A percentile compares a stretch with the other conserved stretches of the same genome.
Evolutionary conservation across 495 filamentous ascomycete genomes (phyloP).

Genomic region (Lasiosphaeria hispida): DNA sequence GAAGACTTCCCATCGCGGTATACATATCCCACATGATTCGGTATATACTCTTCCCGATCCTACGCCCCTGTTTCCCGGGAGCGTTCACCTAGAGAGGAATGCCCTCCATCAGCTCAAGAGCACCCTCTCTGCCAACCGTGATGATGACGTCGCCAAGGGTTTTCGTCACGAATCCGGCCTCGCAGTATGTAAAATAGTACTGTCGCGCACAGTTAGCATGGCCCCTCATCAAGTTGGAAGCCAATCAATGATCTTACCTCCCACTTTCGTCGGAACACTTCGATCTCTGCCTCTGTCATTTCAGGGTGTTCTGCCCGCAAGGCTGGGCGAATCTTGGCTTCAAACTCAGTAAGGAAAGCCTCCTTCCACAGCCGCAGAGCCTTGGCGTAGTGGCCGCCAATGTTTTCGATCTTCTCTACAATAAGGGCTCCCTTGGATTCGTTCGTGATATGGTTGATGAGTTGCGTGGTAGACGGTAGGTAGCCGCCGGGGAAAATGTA

Average conservation of each 20-base stretch:
- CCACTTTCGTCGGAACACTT: conserved; percentile 69
- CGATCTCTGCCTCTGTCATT: conserved; percentile 57
- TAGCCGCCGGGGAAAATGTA: conserved; percentile 77
- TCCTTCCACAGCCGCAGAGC: conserved; percentile 66
- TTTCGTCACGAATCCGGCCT: conserved; percentile 68
- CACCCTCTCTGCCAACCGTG: conserved; percentile 62
- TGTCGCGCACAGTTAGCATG: conserved; percentile 25
- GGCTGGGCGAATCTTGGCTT: conserved; percentile 53
- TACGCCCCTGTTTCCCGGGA: no score
- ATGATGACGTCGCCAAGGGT: conserved; percentile 70
- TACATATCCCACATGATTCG: neutral
- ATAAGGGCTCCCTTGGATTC: conserved; percentile 58
- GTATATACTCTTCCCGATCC: no score
- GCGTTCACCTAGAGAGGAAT: conserved; percentile 61
- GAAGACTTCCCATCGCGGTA: no score
- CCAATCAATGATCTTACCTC: conserved; percentile 40
- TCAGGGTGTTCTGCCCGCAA: conserved; percentile 50
- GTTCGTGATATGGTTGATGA: conserved; percentile 56
- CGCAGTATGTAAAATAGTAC: conserved; percentile 74
- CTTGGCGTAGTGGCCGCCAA: conserved; percentile 68
- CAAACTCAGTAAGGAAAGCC: conserved; percentile 60
- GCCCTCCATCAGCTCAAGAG: conserved; percentile 63
- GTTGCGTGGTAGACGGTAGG: conserved; percentile 61
- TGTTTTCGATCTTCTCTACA: conserved; percentile 63
- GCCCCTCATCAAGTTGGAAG: neutral